Evolutionary conservation across 345 rosid genomes (phyloP).

Genomic region (Hibiscus tridactylites): DNA sequence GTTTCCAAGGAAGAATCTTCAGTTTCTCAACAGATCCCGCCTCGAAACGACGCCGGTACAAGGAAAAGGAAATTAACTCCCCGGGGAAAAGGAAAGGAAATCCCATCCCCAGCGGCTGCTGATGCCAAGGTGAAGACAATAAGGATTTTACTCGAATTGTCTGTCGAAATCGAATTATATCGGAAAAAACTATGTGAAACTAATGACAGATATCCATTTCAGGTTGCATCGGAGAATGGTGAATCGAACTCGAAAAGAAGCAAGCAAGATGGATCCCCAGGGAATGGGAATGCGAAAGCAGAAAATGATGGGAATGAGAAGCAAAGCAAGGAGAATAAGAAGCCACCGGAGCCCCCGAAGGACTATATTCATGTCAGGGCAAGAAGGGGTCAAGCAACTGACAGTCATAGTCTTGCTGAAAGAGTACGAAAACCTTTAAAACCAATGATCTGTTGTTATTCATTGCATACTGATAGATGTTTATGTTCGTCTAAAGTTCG

Average conservation of each 20-base stretch:
- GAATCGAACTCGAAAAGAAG: slow-evolving; percentile 39
- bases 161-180: too few relatives aligned
- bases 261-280: slow-evolving; percentile 32
- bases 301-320: not conserved
- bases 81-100: not conserved
- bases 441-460: slow-evolving; percentile 3
- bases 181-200: not conserved
- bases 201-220: not conserved
- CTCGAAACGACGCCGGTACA: not conserved
- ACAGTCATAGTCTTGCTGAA: not conserved
- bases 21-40: slow-evolving; percentile 34
- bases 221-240: slow-evolving; percentile 24
- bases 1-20: slow-evolving; percentile 48
- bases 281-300: not conserved
- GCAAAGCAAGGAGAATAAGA: not conserved
- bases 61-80: slow-evolving; percentile 7
- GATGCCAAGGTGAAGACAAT: not conserved
- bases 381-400: not conserved
- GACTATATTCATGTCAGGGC: not conserved
- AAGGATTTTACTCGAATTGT: not conserved
- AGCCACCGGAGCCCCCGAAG: not conserved
- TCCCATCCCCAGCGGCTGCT: not conserved
- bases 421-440: slow-evolving; percentile 9
- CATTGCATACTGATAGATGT: not conserved
- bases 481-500: not conserved